These are phyloP conservation scores for Singerocomus inundabilis DNA, from an alignment of 1,284 basidiomycete genomes.

Conservation along the genomic window DNA sequence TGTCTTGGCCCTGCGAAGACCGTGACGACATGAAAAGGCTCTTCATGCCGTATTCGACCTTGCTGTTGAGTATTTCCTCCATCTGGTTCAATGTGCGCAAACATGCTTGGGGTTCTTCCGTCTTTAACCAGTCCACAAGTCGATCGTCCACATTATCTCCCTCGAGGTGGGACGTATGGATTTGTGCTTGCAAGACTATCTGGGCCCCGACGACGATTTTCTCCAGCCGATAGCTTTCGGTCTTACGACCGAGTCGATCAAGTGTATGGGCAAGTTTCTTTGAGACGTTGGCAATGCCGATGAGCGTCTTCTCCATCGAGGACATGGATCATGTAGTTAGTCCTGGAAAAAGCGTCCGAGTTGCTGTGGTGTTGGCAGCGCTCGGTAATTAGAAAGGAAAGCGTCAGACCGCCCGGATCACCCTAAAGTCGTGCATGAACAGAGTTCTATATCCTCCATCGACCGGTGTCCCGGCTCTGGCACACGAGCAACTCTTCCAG, in stretches of 20 bases:
- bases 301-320: too few species aligned
- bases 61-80: not conserved
- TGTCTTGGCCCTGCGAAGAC: not conserved
- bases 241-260: too few species aligned
- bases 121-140: conserved; percentile 3
- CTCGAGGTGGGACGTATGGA: not conserved
- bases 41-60: not conserved
- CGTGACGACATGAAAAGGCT: not conserved
- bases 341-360: too few species aligned
- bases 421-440: too few species aligned
- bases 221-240: conserved; percentile 1
- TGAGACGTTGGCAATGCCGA: too few species aligned
- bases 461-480: too few species aligned
- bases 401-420: too few species aligned
- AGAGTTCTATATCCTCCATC: too few species aligned
- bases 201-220: conserved; percentile 9
- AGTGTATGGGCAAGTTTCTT: conserved; percentile 4
- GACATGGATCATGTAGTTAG: too few species aligned
- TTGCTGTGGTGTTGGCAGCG: too few species aligned
- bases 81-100: conserved; percentile 4
- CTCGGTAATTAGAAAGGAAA: too few species aligned
- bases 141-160: conserved; percentile 3
- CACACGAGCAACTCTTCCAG: too few species aligned
- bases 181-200: conserved; percentile 1
- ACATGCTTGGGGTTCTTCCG: conserved; percentile 1